These are phyloP conservation scores for Candida dajiaensis DNA, from an alignment of 805 yeast genomes.

Conservation along the genomic window DNA sequence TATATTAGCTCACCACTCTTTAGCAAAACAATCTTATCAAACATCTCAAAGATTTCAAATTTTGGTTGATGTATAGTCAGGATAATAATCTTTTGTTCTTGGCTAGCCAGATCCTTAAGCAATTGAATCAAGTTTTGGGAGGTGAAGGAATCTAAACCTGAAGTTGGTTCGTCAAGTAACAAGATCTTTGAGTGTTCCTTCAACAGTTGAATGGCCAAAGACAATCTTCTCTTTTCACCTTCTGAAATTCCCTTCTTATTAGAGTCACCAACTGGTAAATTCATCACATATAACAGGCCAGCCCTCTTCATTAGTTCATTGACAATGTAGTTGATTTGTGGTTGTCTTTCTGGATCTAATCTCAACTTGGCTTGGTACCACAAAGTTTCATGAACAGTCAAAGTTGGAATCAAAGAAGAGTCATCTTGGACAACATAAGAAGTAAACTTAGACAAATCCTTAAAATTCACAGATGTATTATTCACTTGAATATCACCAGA, in stretches of 20 bases:
- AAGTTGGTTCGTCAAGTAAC: conserved; percentile 82
- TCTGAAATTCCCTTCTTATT: conserved; percentile 62
- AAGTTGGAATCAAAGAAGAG: conserved; percentile 57
- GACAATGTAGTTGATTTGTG: conserved; percentile 43
- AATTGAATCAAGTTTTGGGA: conserved; percentile 62
- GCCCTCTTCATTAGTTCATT: conserved; percentile 53
- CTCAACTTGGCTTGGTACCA: conserved; percentile 66
- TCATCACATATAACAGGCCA: conserved; percentile 45
- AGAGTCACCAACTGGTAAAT: conserved; percentile 46
- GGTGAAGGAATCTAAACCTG: conserved; percentile 80
- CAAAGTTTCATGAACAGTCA: conserved; percentile 76
- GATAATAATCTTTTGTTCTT: conserved; percentile 60
- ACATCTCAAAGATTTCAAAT: conserved; percentile 52
- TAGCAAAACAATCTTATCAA: conserved; percentile 68
- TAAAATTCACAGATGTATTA: conserved; percentile 28
- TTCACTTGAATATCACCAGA: conserved; percentile 43
- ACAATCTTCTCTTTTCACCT: conserved; percentile 78
- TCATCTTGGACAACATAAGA: conserved; percentile 85
- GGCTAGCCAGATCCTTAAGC: conserved; percentile 45
- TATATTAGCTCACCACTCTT: conserved; percentile 37
- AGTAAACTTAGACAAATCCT: conserved; percentile 33
- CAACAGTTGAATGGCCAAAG: conserved; percentile 74
- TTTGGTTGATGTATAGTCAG: conserved; percentile 84
- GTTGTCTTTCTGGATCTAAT: conserved; percentile 38
- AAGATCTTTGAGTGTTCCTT: conserved; percentile 60